These are phyloP conservation scores for Chaetomiaceae sp. DNA, from an alignment of 2,329 filamentous ascomycete species.

Conservation along the genomic window DNA sequence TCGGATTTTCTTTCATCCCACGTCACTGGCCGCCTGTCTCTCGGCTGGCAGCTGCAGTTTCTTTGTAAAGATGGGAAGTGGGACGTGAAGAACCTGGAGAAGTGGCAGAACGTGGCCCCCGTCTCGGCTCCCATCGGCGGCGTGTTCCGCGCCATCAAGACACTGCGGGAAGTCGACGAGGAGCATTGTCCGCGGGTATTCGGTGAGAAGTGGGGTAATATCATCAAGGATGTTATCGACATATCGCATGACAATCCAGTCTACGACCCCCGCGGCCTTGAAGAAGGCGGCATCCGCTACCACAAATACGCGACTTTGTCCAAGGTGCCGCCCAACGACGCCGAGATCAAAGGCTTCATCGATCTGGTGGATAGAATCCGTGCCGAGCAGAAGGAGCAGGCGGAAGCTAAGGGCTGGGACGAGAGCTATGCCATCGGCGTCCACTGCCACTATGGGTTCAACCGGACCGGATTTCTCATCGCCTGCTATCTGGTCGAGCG, in stretches of 20 bases:
- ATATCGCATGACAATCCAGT: constrained; percentile 88
- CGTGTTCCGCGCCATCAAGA: constrained; percentile 87
- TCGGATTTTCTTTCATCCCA: constrained; percentile 72
- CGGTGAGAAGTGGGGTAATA: constrained; percentile 56
- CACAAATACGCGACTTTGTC: constrained; percentile 89
- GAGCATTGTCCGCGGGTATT: constrained; percentile 71
- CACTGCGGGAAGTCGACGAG: constrained; percentile 81
- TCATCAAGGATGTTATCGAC: constrained; percentile 74
- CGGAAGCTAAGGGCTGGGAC: constrained; percentile 36
- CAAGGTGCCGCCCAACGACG: constrained; percentile 69
- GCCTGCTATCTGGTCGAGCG: constrained; percentile 85
- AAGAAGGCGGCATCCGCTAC: constrained; percentile 61
- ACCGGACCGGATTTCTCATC: constrained; percentile 86
- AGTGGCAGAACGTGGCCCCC: constrained; percentile 76
- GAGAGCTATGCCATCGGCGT: constrained; percentile 62
- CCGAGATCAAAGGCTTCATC: constrained; percentile 50
- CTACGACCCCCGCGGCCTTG: constrained; percentile 70
- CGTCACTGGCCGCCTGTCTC: constrained; percentile 69
- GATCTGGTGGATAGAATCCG: constrained; percentile 54
- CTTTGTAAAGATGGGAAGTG: constrained; percentile 88
- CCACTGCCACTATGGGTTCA: constrained; percentile 95
- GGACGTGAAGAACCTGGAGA: constrained; percentile 93
- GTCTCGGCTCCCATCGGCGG: constrained; percentile 73
- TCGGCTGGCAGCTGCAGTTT: constrained; percentile 87
- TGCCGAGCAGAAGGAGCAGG: constrained; percentile 44